Evolutionary conservation across 441 rosid species (phyloP).

Genomic region (Croton setiger): DNA sequence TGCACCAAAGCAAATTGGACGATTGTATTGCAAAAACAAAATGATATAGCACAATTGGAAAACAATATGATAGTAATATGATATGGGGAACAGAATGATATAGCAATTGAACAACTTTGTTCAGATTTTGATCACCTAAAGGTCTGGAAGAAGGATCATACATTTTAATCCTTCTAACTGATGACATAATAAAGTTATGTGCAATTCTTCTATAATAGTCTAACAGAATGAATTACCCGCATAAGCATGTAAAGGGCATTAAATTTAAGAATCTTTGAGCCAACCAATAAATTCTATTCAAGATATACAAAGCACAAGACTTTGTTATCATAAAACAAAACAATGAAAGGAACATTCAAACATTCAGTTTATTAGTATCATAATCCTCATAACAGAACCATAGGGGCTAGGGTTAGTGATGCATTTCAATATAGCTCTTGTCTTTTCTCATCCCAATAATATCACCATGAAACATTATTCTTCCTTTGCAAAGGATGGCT

Average conservation of each 20-base stretch:
- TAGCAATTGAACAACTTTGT: no score
- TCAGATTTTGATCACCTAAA: neutral
- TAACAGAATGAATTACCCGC: neutral
- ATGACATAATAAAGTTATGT: neutral
- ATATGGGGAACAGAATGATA: no score
- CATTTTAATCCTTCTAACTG: neutral
- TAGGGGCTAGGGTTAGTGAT: no score
- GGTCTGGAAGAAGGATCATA: neutral
- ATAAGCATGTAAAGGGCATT: neutral
- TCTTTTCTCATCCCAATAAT: neutral
- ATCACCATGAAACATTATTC: neutral
- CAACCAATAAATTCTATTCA: neutral
- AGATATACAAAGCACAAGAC: neutral
- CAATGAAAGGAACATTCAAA: neutral
- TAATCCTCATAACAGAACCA: slow-evolving; percentile 1
- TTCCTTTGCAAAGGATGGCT: neutral
- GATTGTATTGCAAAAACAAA: neutral
- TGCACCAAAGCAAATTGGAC: neutral
- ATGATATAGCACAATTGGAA: neutral
- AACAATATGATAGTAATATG: no score
- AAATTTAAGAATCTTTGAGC: neutral
- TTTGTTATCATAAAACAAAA: neutral
- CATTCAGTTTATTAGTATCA: neutral
- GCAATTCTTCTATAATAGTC: neutral
- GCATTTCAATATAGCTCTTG: neutral